Evolutionary conservation across 148 eudicot genomes (phyloP), one percentile per base, ranked within the genome.

Genomic region (Bassia scoparia): DNA sequence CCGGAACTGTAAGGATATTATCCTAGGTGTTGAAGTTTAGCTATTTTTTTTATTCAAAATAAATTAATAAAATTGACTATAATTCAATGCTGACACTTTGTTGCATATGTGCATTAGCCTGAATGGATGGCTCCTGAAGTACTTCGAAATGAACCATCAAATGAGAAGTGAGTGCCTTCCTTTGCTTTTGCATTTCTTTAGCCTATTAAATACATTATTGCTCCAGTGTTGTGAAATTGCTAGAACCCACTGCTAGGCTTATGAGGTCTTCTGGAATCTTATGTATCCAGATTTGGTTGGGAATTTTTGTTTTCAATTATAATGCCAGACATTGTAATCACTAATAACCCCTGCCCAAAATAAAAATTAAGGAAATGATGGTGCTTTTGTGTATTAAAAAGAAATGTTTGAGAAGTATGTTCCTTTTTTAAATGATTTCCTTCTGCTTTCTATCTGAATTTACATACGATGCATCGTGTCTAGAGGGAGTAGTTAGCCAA

Each of bases 111-210:
- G 55, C 62, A 67, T 66, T 76, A 95, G 99, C 97, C 97, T 44
- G 99, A 91, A 81, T 95, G 97, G 99, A 95, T 95, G 99, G 99
- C 99, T 16, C 99, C 99, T 37, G 99, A 95, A 87, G 99, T 95
- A 72, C 94, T 95, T 53, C 91, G 99, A 48, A 95, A 95, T 78
- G 99, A 95, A 82, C 93, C 86, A 77, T 91, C 99, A 77, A 95
- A 88, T 77, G 99, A 95, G 76, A 95, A 95, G 99, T 95, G 81
- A 95, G 98, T 89, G 50, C 71, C 10, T 53, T 44, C 37, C 44
- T 61, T n/a, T n/a, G n/a, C 73, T 63, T 71, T 49, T 30, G 71
- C 61, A 64, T 31, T 34, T 37, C 14, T 46, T 72, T n/a, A 21
- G 13, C 29, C 29, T 61, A 74, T 24, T 2, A 50, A 61, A 48